Conservation (phyloP, 2,329 filamentous ascomycete genomes). For the Aspergillus terreus region DNA sequence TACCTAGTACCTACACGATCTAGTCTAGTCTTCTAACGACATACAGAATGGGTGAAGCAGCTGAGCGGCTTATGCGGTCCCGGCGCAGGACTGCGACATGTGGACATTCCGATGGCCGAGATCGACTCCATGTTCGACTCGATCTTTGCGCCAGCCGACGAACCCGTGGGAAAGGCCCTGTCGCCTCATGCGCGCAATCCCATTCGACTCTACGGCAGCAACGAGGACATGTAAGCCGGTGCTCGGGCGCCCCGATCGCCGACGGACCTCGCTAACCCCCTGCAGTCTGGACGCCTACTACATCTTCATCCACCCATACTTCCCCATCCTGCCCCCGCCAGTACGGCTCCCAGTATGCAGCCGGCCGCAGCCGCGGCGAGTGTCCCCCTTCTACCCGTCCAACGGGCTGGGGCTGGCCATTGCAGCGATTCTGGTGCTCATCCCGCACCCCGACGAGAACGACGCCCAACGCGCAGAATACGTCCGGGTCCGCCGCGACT, state of each 20-base stretch:
- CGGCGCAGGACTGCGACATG: slow-evolving; percentile 46
- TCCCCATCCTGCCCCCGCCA: slow-evolving; percentile 26
- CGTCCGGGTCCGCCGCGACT: slow-evolving; percentile 18
- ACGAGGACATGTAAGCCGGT: slow-evolving; percentile 40
- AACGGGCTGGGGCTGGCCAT: slow-evolving; percentile 27
- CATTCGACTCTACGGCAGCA: slow-evolving; percentile 42
- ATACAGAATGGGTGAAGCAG: slow-evolving; percentile 15
- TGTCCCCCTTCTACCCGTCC: slow-evolving; percentile 13
- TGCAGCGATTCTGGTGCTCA: slow-evolving; percentile 24
- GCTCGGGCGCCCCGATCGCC: background rate
- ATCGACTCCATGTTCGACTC: slow-evolving; percentile 50
- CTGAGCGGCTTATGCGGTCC: slow-evolving; percentile 36
- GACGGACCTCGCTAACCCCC: background rate
- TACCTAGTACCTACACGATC: background rate
- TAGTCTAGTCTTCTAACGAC: background rate
- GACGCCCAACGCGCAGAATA: slow-evolving; percentile 16
- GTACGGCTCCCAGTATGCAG: slow-evolving; percentile 12
- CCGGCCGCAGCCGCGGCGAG: slow-evolving; percentile 8
- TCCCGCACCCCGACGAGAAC: slow-evolving; percentile 21
- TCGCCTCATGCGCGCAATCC: slow-evolving; percentile 11
- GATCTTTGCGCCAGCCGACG: slow-evolving; percentile 12
- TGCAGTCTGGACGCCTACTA: slow-evolving; percentile 29
- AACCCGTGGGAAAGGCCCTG: background rate
- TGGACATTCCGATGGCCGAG: slow-evolving; percentile 46
- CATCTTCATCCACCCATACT: slow-evolving; percentile 28